Evolutionary conservation across 2,329 filamentous ascomycete genomes (phyloP).

Genomic region (Paecilomyces variotii): DNA sequence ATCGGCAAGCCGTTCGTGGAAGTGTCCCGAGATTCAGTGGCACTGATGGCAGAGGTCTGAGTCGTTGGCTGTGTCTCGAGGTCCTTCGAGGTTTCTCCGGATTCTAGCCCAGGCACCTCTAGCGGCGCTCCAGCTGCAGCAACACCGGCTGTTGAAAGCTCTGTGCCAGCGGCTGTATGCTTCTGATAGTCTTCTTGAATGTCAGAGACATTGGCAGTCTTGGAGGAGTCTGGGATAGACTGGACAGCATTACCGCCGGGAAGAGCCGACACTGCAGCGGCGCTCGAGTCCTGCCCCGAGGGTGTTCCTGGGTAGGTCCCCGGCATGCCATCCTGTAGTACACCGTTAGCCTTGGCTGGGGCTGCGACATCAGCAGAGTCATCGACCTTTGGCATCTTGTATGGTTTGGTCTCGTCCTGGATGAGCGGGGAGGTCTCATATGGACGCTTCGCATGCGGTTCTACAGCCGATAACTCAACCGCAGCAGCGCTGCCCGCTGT

Average conservation of each 20-base stretch:
- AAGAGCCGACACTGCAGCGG: conserved; percentile 2
- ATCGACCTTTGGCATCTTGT: conserved; percentile 28
- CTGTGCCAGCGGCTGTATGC: background rate
- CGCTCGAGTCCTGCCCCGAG: conserved; percentile 3
- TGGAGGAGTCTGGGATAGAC: background rate
- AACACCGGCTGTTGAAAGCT: background rate
- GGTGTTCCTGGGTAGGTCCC: conserved; percentile 4
- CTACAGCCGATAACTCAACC: conserved; percentile 7
- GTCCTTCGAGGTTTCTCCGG: background rate
- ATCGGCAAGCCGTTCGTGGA: background rate
- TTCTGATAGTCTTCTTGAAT: background rate
- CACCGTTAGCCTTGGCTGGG: background rate
- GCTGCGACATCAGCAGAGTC: conserved; percentile 8
- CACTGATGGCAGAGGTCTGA: background rate
- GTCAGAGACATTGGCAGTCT: background rate
- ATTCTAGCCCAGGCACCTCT: background rate
- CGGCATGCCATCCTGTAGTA: conserved; percentile 1
- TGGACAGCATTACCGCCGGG: conserved; percentile 1
- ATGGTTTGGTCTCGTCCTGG: conserved; percentile 23
- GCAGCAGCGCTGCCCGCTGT: conserved; percentile 3
- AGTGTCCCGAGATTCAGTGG: background rate
- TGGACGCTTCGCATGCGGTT: conserved; percentile 24
- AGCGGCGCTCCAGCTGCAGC: background rate
- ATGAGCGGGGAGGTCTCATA: conserved; percentile 25
- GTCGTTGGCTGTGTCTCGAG: background rate